Evolutionary conservation across 805 yeast genomes (phyloP), one percentile per base, ranked within the genome.

Genomic region (Pichia eremophila): DNA sequence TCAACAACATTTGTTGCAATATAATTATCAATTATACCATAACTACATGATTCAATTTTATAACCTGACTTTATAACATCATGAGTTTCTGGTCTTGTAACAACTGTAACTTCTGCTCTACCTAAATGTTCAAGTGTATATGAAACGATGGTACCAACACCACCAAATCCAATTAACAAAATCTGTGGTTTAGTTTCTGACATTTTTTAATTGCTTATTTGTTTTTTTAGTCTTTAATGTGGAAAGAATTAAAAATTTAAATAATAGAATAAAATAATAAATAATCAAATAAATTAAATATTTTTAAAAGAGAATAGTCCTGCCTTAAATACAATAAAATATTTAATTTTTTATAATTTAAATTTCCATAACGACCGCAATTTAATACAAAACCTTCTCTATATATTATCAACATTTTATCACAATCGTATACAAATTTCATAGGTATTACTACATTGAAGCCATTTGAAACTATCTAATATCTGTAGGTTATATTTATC

Each of bases 81-180:
- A 31, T 32, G 35, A 79, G 74, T 41, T 64, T 64, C 58, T 66
- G 80, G 5, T 86, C 87, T 3, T 66, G 54, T 41, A 66, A 82
- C 82, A 65, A 54, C 43, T 66, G 81, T 82, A 8, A 78, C 74
- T 8, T 68, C 63, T 11, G 77, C 69, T 40, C 68, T 64, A 0
- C 71, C 75, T 38, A 70, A 67, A 46, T 66, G 65, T 51, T 68
- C 68, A 29, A 86, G 67, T 0, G 85, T 77, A 41, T 78, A 71
- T 0, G 93, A 85, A 4, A 81, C 79, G 29, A 86, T 75, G 2
- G 85, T 72, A 31, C 95, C 95, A 6, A 86, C 90, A 17, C 95
- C 95, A 7, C 95, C 95, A 3, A 86, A 73, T 6, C 95, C 95
- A 32, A 85, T 73, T 7, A 84, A 65, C 14, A 54, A 40, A 12